Conservation (phyloP, 192 early-diverging fungal species). For the Backusella macrospora region DNA sequence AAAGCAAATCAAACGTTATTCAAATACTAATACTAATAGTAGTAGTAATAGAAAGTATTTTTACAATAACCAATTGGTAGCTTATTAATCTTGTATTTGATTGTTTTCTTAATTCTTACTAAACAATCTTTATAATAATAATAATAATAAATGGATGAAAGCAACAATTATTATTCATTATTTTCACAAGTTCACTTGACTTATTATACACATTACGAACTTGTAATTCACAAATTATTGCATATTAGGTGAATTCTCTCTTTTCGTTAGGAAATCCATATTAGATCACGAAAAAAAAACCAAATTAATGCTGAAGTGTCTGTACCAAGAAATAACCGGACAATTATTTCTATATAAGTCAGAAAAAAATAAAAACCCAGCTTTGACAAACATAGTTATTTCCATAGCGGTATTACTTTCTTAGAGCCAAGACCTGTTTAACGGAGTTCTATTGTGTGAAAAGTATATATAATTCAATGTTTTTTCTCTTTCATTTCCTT, state of each 20-base stretch:
- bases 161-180: too few species aligned
- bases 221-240: too few species aligned
- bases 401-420: neutral
- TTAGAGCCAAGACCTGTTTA: neutral
- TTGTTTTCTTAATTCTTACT: neutral
- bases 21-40: neutral
- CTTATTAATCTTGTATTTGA: neutral
- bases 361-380: neutral
- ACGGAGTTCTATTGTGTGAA: neutral
- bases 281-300: neutral
- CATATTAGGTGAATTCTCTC: neutral
- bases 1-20: neutral
- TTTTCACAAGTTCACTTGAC: too few species aligned
- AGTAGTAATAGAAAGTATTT: neutral
- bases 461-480: neutral
- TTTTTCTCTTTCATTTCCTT: neutral
- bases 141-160: neutral
- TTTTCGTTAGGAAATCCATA: neutral
- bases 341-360: conserved; percentile 7
- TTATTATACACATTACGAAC: too few species aligned
- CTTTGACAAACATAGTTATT: too few species aligned
- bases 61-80: neutral
- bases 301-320: neutral
- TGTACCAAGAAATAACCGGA: conserved; percentile 11
- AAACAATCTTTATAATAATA: neutral